Base-by-base conservation (phyloP, 106 monocot genomes). In the Phalaenopsis aphrodite region DNA sequence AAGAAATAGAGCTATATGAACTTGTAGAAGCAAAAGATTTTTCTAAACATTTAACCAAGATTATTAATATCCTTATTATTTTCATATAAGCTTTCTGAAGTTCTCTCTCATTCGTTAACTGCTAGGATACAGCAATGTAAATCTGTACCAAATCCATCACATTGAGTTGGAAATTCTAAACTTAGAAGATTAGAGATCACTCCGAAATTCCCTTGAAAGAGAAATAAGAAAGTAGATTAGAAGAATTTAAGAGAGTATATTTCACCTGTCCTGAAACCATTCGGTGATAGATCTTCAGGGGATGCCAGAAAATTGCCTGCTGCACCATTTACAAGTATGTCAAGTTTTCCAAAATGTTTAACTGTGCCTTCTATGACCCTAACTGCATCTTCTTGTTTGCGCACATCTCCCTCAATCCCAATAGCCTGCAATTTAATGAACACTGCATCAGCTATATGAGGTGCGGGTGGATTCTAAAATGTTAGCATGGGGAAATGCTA, bases 241-340 rank as follows among this genome's bases (percentile, higher is more conserved):
- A 30, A 30, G 30, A 30, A 30, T 30, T 30, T 30, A 30, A 64
- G 10, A 7, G 8, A 71, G 42, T 5, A 18, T 14, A 17, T 41
- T 1, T 23, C 55, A 94, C 97, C 94, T 79, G 97, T 98, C 57
- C 86, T 86, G 75, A 98, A 92, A 4, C 86, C 97, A 75, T 98
- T 98, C 46, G 94, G 92, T 23, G 92, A 89, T 77, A 98, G 87
- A 84, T 94, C 92, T 78, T 98, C 94, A n/a, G 92, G 89, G 3
- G 94, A 89, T 74, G 85, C 89, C 67, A 98, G 92, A 78, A 94
- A 98, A 85, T 98, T 98, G 48, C 94, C 94, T 75, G 94, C 94
- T 19, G 97, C 97, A 23, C 92, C 94, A 84, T 98, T 98, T 7
- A 98, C 90, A 78, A 94, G 97, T 85, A 98, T 98, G 79, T 98